Percentiles rank a stretch among this genome's conserved stretches.
Conservation (phyloP, 2,329 filamentous ascomycete genomes). For the Sclerotinia nivalis region DNA sequence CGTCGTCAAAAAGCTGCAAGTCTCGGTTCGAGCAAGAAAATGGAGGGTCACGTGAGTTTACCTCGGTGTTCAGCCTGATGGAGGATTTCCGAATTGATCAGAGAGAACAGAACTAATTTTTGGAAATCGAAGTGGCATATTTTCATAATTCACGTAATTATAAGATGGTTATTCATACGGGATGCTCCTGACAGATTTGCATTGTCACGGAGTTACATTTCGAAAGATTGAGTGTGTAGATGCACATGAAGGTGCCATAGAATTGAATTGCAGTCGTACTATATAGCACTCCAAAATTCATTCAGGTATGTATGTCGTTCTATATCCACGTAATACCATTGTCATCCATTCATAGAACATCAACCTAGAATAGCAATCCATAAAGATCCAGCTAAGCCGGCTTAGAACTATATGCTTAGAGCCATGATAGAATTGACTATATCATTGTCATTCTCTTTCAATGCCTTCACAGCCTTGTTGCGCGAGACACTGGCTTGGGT, state of each 20-base stretch:
- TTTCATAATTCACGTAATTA: no score
- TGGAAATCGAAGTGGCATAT: not conserved
- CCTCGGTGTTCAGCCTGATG: slow-evolving; percentile 5
- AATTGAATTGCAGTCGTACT: slow-evolving; percentile 17
- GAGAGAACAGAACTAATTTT: not conserved
- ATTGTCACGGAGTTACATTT: not conserved
- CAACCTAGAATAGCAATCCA: slow-evolving; percentile 3
- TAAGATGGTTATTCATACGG: not conserved
- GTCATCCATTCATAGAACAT: slow-evolving; percentile 1
- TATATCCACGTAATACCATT: slow-evolving; percentile 22
- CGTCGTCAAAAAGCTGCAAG: slow-evolving; percentile 33
- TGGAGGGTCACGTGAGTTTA: slow-evolving; percentile 30
- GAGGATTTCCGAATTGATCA: not conserved
- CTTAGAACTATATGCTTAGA: slow-evolving; percentile 68
- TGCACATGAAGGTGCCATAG: slow-evolving; percentile 13
- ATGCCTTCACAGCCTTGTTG: slow-evolving; percentile 98
- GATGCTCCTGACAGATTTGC: not conserved
- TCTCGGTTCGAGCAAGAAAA: slow-evolving; percentile 23
- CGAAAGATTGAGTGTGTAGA: not conserved
- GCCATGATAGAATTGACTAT: slow-evolving; percentile 99
- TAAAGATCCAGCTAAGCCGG: slow-evolving; percentile 22
- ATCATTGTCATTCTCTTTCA: slow-evolving; percentile 99
- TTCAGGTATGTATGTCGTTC: slow-evolving; percentile 16
- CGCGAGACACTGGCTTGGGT: slow-evolving; percentile 93
- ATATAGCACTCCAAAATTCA: slow-evolving; percentile 9